Percentiles rank a stretch among this genome's conserved stretches.
phyloP scores from a whole-genome alignment of 202 grass and related monocot genomes.

The Setaria italica region DNA sequence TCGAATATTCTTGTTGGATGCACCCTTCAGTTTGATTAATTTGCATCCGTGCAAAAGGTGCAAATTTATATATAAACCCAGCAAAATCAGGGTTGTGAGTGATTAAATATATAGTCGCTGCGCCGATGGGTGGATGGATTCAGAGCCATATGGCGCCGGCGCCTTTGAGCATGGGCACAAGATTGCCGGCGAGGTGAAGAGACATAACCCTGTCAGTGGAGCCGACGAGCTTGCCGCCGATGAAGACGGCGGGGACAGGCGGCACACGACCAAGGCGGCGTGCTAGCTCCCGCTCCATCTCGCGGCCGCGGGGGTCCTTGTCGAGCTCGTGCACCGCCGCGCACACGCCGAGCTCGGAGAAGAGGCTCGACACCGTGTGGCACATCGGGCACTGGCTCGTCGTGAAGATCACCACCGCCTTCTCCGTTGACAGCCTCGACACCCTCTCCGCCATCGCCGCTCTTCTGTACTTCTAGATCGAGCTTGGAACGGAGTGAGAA shows the following conservation, averaged over 20 bases:
- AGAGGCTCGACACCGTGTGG: slow-evolving; percentile 70
- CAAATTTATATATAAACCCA: not conserved
- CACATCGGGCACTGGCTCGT: slow-evolving; percentile 70
- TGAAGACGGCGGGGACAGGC: slow-evolving; percentile 72
- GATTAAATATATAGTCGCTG: not conserved
- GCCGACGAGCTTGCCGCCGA: slow-evolving; percentile 66
- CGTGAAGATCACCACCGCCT: slow-evolving; percentile 78
- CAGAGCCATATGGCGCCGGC: slow-evolving; percentile 83
- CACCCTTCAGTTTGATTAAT: not conserved
- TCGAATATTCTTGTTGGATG: not conserved
- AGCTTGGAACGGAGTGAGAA: not conserved
- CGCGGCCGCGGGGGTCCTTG: slow-evolving; percentile 62
- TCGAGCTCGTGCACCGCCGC: slow-evolving; percentile 77
- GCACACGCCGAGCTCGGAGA: slow-evolving; percentile 67
- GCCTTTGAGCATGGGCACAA: slow-evolving; percentile 72
- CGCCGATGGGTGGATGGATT: not conserved
- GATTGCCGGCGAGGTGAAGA: slow-evolving; percentile 64
- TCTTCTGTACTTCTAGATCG: not conserved
- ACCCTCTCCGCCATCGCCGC: slow-evolving; percentile 63
- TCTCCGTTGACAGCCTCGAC: slow-evolving; percentile 60
- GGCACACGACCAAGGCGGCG: slow-evolving; percentile 55
- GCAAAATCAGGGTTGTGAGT: not conserved
- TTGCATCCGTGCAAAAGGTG: not conserved
- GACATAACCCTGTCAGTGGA: slow-evolving; percentile 74
- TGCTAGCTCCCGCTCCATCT: slow-evolving; percentile 78